phyloP scores from a whole-genome alignment of 2,329 filamentous ascomycete genomes.

The Beauveria scarabaeidicola region DNA sequence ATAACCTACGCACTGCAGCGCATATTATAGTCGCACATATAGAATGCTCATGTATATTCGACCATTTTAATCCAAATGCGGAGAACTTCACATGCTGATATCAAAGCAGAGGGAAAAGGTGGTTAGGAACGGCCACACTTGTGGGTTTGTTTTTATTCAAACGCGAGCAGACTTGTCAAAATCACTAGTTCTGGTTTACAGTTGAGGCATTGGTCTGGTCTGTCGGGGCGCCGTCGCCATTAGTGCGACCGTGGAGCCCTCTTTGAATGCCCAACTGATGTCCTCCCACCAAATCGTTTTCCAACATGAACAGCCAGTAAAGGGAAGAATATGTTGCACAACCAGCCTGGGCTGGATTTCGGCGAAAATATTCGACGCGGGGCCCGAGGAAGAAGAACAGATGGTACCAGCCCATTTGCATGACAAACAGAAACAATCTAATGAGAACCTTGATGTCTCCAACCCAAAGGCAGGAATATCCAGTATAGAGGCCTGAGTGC shows the following conservation, averaged over 20 bases:
- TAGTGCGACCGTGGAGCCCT: slow-evolving; percentile 1
- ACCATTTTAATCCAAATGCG: neutral
- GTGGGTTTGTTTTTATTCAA: neutral
- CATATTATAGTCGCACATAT: neutral
- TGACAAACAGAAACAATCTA: neutral
- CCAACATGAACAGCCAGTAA: neutral
- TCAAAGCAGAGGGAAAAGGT: neutral
- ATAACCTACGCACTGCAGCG: neutral
- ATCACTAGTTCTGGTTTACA: neutral
- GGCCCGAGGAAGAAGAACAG: neutral
- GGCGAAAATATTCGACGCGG: neutral
- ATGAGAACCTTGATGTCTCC: neutral
- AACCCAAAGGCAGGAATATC: neutral
- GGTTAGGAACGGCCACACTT: neutral
- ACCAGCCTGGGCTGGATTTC: neutral
- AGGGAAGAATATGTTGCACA: neutral
- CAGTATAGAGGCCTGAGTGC: no score
- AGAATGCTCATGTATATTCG: neutral
- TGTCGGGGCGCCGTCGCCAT: neutral
- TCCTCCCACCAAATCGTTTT: neutral
- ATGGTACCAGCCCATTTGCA: slow-evolving; percentile 1
- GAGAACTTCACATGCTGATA: neutral
- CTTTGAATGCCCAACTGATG: slow-evolving; percentile 1
- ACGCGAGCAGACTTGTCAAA: neutral
- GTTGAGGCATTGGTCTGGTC: neutral